phyloP scores from a whole-genome alignment of 192 early-diverging fungal species.

The Phycomyces nitens region DNA sequence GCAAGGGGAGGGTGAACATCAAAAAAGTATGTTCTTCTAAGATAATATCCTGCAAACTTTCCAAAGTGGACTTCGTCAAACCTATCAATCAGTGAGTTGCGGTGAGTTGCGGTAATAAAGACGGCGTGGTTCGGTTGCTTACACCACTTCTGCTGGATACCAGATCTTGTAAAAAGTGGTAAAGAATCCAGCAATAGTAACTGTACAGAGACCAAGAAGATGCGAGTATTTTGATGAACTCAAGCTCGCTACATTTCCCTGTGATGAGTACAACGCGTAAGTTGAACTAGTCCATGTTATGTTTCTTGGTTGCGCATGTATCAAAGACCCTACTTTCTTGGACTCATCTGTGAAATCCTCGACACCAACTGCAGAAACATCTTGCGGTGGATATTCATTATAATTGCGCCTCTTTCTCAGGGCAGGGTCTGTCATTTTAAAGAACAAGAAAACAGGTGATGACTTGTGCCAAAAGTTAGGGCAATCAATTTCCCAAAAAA shows the following conservation, averaged over 20 bases:
- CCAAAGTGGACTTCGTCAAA: constrained; percentile 99
- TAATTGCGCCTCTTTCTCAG: constrained; percentile 10
- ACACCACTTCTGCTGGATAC: constrained; percentile 74
- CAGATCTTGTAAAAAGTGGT: constrained; percentile 68
- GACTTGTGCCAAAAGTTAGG: not conserved
- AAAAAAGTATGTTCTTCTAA: constrained; percentile 87
- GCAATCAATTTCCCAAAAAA: not conserved
- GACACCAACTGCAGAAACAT: not conserved
- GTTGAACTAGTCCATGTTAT: too few species aligned
- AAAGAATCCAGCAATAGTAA: constrained; percentile 46
- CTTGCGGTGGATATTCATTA: not conserved
- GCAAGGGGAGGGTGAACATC: constrained; percentile 97
- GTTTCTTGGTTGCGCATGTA: too few species aligned
- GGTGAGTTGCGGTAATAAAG: not conserved
- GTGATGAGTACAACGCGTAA: too few species aligned
- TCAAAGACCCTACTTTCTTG: too few species aligned
- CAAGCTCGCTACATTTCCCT: too few species aligned
- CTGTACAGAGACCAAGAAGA: constrained; percentile 15
- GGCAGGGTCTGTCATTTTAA: constrained; percentile 10
- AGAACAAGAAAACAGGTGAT: not conserved
- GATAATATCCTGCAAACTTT: constrained; percentile 94
- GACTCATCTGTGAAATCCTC: too few species aligned
- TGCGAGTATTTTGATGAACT: not conserved
- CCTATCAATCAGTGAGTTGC: constrained; percentile 30
- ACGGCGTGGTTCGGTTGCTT: constrained; percentile 12